Base-by-base conservation (phyloP, 495 filamentous ascomycete species). In the Penicillium parvum region DNA sequence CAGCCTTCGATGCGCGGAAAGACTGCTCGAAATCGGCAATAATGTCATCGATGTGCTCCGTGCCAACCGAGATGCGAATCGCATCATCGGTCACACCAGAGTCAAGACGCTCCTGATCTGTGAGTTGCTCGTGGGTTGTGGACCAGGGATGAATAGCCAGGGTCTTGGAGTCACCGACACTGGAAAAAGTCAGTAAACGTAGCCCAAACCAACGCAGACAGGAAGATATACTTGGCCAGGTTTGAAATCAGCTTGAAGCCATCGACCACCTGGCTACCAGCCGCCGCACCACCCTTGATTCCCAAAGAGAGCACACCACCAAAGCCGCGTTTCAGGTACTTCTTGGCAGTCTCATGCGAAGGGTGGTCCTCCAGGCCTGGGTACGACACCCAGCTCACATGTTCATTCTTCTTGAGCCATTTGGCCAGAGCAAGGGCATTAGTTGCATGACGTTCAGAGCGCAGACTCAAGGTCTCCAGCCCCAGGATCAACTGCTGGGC, bases 1-100 rank as follows among this genome's bases (percentile, higher is more conserved):
- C 55, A 36, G 68, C 60, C 43, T 64, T 57, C n/a, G 64, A 68
- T 11, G 76, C 74, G 54, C 75, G 70, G 68, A 98, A 95, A 0
- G 89, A 85, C 66, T 98, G 94, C 56, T 88, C 82, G 58, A 98
- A 97, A 66, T 98, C 92, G 37, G 81, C 84, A 59, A 97, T 91
- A 53, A 98, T 98, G 59, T 98, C 92, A 69, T 96, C 90, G 55
- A 98, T 95, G 64, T 97, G 88, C 72, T 98, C 92, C 0, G 84
- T 95, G 33, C 92, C 92, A 49, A 98, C 90, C 0, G 94, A 97
- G 59, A 97, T 94, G 44, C 92, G 85, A 68, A 98, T 96, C 9
- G 86, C 78, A 63, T 98, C 92, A 69, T 90, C 88, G 3, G 87
- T 90, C 5, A 91, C 88, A 42, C 92, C 92, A 10, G 85, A 90